These are phyloP conservation scores for Podospora pseudopauciseta DNA, from an alignment of 495 filamentous ascomycete species.

Conservation along the genomic window DNA sequence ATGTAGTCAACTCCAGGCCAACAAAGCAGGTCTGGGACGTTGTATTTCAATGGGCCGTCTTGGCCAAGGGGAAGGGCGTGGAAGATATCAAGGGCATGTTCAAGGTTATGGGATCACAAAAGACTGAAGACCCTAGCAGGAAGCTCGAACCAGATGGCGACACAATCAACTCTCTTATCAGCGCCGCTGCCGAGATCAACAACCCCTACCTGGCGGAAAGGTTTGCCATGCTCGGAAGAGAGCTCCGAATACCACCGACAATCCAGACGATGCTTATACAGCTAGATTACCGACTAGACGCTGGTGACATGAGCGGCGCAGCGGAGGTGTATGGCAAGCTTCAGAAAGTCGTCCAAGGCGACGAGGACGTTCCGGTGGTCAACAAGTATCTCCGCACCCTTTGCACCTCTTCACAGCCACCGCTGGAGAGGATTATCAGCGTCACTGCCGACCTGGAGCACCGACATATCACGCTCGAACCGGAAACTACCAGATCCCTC, in stretches of 20 bases:
- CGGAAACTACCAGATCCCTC: conserved; percentile 68
- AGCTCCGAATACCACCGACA: conserved; percentile 61
- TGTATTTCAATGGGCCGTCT: conserved; percentile 71
- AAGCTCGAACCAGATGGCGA: conserved; percentile 53
- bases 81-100: conserved; percentile 69
- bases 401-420: conserved; percentile 49
- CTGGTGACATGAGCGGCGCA: conserved; percentile 64
- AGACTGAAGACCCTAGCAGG: conserved; percentile 15
- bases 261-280: conserved; percentile 66
- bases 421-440: conserved; percentile 65
- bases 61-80: conserved; percentile 61
- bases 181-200: conserved; percentile 62
- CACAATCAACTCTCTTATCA: conserved; percentile 73
- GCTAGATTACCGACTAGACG: conserved; percentile 68
- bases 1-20: conserved; percentile 48
- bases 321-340: conserved; percentile 59
- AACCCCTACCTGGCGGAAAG: conserved; percentile 70
- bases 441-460: conserved; percentile 73
- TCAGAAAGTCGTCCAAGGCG: conserved; percentile 44
- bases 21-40: conserved; percentile 60
- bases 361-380: conserved; percentile 59
- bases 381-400: conserved; percentile 76
- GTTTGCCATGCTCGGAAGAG: conserved; percentile 61
- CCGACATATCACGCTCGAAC: conserved; percentile 61
- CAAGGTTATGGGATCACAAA: conserved; percentile 51